These are phyloP conservation scores for Annulohypoxylon moriforme DNA, from an alignment of 495 filamentous ascomycete species.

Conservation along the genomic window DNA sequence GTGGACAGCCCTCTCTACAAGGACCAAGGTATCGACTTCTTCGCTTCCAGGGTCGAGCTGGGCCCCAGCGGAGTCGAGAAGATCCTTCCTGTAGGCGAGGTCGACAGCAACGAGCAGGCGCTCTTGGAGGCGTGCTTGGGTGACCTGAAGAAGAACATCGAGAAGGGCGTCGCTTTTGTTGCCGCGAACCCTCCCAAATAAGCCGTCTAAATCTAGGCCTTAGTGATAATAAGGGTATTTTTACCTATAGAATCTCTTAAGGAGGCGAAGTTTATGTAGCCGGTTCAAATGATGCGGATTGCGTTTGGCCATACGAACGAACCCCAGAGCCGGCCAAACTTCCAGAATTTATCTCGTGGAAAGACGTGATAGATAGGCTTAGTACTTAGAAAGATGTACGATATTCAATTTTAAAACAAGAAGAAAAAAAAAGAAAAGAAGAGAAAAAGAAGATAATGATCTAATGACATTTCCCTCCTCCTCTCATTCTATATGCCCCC, in stretches of 20 bases:
- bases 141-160: slow-evolving; percentile 87
- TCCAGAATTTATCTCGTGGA: slow-evolving; percentile 20
- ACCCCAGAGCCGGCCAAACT: slow-evolving; percentile 9
- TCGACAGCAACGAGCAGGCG: slow-evolving; percentile 87
- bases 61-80: slow-evolving; percentile 96
- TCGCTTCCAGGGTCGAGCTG: slow-evolving; percentile 92
- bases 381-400: slow-evolving; percentile 41
- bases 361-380: slow-evolving; percentile 24
- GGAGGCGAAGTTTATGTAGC: background rate
- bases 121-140: slow-evolving; percentile 83
- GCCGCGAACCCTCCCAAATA: slow-evolving; percentile 67
- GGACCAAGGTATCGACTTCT: slow-evolving; percentile 95
- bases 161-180: slow-evolving; percentile 66
- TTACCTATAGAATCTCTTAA: slow-evolving; percentile 18
- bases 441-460: slow-evolving; percentile 25
- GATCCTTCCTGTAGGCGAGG: slow-evolving; percentile 83
- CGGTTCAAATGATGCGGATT: slow-evolving; percentile 14
- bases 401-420: slow-evolving; percentile 35
- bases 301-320: slow-evolving; percentile 3
- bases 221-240: slow-evolving; percentile 24
- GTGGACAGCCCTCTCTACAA: slow-evolving; percentile 97
- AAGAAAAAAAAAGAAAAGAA: background rate
- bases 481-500: background rate
- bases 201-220: slow-evolving; percentile 26
- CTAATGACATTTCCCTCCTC: slow-evolving; percentile 17